phyloP scores from a whole-genome alignment of 2,329 filamentous ascomycete species.

The Achaetomium macrosporum region DNA sequence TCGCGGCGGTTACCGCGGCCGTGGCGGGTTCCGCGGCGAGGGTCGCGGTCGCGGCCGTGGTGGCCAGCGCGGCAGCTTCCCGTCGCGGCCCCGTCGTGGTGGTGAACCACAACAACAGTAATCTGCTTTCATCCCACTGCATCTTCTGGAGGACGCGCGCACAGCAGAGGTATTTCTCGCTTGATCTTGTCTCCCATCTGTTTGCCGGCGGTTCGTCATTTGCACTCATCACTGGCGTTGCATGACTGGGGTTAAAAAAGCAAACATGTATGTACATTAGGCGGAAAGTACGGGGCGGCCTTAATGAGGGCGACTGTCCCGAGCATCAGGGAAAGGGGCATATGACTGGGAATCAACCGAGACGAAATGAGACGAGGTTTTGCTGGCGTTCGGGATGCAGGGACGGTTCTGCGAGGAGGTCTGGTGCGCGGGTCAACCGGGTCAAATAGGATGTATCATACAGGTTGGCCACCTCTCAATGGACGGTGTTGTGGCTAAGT shows the following conservation, averaged over 20 bases:
- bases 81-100: conserved; percentile 19
- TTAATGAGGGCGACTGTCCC: not conserved
- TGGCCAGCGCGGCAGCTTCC: conserved; percentile 35
- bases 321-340: conserved; percentile 1
- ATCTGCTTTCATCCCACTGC: not conserved
- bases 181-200: conserved; percentile 22
- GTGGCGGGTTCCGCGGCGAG: conserved; percentile 43
- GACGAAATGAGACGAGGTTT: conserved; percentile 11
- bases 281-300: not conserved
- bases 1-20: conserved; percentile 38
- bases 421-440: conserved; percentile 12
- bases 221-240: conserved; percentile 19
- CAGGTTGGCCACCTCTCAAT: conserved; percentile 1
- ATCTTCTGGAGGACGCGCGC: conserved; percentile 1
- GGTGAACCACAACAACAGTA: conserved; percentile 11
- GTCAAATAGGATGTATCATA: conserved; percentile 9
- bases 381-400: conserved; percentile 16
- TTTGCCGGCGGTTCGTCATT: conserved; percentile 15
- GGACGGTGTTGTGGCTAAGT: conserved; percentile 1
- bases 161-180: conserved; percentile 11
- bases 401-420: conserved; percentile 7
- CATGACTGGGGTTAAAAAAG: not conserved
- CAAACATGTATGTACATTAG: conserved; percentile 6
- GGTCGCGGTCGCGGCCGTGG: conserved; percentile 34
- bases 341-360: conserved; percentile 7